Percentiles rank a stretch among this genome's conserved stretches.
Evolutionary conservation across 495 filamentous ascomycete genomes (phyloP).

Genomic region (Neurospora sp.): DNA sequence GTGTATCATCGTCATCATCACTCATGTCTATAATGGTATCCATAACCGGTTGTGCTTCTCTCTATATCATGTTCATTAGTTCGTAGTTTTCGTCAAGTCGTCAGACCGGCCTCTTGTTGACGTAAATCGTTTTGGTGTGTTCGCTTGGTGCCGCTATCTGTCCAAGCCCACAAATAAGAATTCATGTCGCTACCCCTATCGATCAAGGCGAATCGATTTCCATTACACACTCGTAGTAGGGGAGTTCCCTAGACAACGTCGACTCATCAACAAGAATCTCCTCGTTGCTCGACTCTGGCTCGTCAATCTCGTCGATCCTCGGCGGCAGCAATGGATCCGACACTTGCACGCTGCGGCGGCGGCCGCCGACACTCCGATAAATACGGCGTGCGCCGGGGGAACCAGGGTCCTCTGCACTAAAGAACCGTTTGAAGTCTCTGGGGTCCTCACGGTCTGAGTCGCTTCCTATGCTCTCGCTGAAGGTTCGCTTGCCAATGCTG

Average conservation of each 20-base stretch:
- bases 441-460: conserved; percentile 42
- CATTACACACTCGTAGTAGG: conserved; percentile 37
- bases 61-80: not conserved
- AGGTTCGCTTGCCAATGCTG: conserved; percentile 43
- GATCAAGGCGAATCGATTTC: conserved; percentile 36
- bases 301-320: conserved; percentile 43
- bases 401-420: conserved; percentile 30
- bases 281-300: conserved; percentile 39
- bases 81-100: not conserved
- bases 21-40: not conserved
- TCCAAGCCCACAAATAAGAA: not conserved
- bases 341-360: conserved; percentile 37
- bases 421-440: conserved; percentile 25
- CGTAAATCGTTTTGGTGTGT: not conserved
- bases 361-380: conserved; percentile 33
- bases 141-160: not conserved
- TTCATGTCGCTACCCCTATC: not conserved
- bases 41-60: not conserved
- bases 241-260: conserved; percentile 33
- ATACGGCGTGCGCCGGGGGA: conserved; percentile 33
- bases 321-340: conserved; percentile 33
- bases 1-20: not conserved
- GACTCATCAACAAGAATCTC: conserved; percentile 34
- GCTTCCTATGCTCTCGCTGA: conserved; percentile 42
- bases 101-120: not conserved